A percentile compares a stretch with the other conserved stretches of the same genome.
phyloP scores from a whole-genome alignment of 2,329 filamentous ascomycete genomes.

The Fusarium keratoplasticum region DNA sequence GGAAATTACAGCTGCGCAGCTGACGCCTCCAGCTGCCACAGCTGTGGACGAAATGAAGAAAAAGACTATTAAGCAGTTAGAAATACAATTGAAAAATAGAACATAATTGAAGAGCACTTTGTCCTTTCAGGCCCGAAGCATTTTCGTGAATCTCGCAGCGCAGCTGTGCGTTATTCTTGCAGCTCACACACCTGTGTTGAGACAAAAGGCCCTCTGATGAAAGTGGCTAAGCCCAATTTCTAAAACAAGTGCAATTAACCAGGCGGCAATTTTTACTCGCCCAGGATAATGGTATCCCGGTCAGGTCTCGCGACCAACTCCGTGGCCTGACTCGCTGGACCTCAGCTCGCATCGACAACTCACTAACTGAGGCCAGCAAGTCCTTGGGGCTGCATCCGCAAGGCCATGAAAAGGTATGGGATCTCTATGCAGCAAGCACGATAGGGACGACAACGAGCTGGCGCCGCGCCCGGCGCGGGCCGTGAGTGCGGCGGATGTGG shows the following conservation, averaged over 20 bases:
- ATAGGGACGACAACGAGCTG: background rate
- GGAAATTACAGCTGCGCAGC: background rate
- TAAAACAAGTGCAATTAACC: background rate
- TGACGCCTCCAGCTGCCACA: background rate
- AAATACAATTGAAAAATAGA: background rate
- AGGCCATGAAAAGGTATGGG: background rate
- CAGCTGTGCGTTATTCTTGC: background rate
- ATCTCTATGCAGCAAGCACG: background rate
- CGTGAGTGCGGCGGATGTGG: background rate
- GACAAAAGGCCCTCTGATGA: background rate
- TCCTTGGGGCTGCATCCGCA: background rate
- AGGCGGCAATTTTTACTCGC: background rate
- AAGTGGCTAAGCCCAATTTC: background rate
- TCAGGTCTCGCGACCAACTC: background rate
- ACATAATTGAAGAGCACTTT: background rate
- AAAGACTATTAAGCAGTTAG: background rate
- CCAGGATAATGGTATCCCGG: background rate
- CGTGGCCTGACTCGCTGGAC: background rate
- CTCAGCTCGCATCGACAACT: background rate
- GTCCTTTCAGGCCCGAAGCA: background rate
- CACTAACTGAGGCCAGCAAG: background rate
- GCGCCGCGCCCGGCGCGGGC: background rate
- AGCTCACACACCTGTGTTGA: background rate
- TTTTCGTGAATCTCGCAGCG: background rate
- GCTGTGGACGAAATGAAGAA: background rate